Evolutionary conservation across 164 flowering plant species (phyloP).

Genomic region (Tetrastigma voinierianum): DNA sequence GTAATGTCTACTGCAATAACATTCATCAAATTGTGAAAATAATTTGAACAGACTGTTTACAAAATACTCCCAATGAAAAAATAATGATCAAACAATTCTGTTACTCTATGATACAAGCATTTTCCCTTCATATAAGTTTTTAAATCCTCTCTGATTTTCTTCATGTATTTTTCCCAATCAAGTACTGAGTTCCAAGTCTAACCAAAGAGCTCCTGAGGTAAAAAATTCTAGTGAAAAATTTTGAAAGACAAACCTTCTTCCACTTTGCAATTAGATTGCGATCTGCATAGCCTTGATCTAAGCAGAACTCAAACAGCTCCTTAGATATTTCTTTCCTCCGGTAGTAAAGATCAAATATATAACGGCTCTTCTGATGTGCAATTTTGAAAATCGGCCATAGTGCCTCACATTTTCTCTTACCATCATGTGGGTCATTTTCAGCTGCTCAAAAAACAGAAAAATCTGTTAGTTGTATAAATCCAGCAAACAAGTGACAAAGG

Average conservation of each 20-base stretch:
- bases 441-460: slow-evolving; percentile 41
- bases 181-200: neutral
- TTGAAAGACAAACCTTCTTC: slow-evolving; percentile 57
- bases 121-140: neutral
- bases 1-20: too few species aligned
- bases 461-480: neutral
- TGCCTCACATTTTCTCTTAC: slow-evolving; percentile 80
- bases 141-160: neutral
- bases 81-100: neutral
- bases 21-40: too few species aligned
- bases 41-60: too few species aligned
- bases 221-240: neutral
- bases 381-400: slow-evolving; percentile 85
- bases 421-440: slow-evolving; percentile 82
- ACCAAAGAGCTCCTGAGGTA: neutral
- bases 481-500: neutral
- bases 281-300: slow-evolving; percentile 89
- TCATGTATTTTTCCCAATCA: neutral
- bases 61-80: too few species aligned
- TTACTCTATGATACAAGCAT: neutral
- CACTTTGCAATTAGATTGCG: slow-evolving; percentile 65
- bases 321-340: slow-evolving; percentile 77
- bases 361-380: slow-evolving; percentile 87
- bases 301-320: slow-evolving; percentile 78
- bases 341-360: slow-evolving; percentile 72